Conservation (phyloP, 192 early-diverging fungal genomes). For the Coemansia sp. region DNA sequence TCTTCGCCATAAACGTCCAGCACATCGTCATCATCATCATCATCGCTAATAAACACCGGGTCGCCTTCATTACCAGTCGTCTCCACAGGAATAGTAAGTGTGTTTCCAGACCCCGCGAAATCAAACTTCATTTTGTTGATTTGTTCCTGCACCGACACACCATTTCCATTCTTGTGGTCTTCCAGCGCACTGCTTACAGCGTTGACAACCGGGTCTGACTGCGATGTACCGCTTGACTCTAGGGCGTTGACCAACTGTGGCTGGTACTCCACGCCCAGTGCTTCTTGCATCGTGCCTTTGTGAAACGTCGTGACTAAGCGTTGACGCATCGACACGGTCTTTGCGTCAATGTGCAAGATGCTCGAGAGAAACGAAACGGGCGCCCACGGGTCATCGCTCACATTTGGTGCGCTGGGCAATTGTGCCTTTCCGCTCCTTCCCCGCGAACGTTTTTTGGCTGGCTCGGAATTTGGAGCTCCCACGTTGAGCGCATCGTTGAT, state of each 20-base stretch:
- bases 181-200: background rate
- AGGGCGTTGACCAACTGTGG: conserved; percentile 31
- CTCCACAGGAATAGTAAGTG: background rate
- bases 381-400: conserved; percentile 43
- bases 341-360: conserved; percentile 25
- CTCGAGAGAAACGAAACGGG: conserved; percentile 53
- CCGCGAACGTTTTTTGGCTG: conserved; percentile 23
- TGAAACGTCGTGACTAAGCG: conserved; percentile 28
- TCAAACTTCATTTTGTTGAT: conserved; percentile 35
- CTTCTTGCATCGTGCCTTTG: conserved; percentile 36
- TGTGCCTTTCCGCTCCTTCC: conserved; percentile 18
- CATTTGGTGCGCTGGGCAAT: background rate
- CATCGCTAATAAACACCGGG: conserved; percentile 16
- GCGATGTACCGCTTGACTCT: background rate
- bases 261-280: conserved; percentile 39
- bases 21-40: conserved; percentile 1
- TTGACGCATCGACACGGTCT: conserved; percentile 17
- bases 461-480: background rate
- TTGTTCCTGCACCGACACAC: conserved; percentile 17
- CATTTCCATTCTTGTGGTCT: too few relatives aligned
- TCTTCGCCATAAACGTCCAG: background rate
- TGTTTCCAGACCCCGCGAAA: conserved; percentile 6
- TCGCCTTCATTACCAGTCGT: background rate
- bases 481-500: conserved; percentile 27
- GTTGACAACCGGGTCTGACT: background rate